Evolutionary conservation across 805 yeast genomes (phyloP), one percentile per base, ranked within the genome.

Genomic region (Candida berthetii): DNA sequence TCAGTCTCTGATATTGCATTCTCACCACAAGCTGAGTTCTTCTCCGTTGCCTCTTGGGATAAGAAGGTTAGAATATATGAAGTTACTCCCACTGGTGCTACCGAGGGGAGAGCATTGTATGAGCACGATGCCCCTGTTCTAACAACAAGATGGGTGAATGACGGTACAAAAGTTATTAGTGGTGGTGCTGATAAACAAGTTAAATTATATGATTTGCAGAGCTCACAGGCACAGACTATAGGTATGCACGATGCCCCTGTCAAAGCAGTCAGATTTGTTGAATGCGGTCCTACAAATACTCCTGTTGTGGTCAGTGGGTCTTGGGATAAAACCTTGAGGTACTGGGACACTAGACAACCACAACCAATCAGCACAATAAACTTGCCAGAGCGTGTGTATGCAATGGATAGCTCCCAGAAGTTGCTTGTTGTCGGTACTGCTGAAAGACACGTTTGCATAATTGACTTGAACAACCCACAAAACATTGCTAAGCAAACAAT

Each of bases 111-210:
- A 38, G 96, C 97, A 0, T 60, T 90, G 55, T 90, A 74, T 61
- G 95, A 86, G 57, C 97, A 91, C 59, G 86, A 82, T 31, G 96
- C 77, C 0, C 96, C 98, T 0, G 96, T 86, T 3, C 66, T 93
- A 40, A 65, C 84, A 11, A 79, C 90, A 2, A 74, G 88, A 52
- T 91, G 96, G 91, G 76, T 89, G 25, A 52, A 62, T 15, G 98
- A 93, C 55, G 98, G 99, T 19, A 71, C 91, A 7, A 83, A 89
- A 56, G 85, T 93, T 15, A 78, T 85, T 35, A 79, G 89, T 46
- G 96, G 95, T 45, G 96, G 96, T 37, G 82, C 86, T 43, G 99
- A 93, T 64, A 89, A 89, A 57, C 85, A 81, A 38, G 95, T 89
- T 13, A 79, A 84, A 48, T 57, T 90, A 38, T 90, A 78, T 60